Base-by-base conservation (phyloP, 805 yeast genomes). In the Tetrapisispora taiwanensis region DNA sequence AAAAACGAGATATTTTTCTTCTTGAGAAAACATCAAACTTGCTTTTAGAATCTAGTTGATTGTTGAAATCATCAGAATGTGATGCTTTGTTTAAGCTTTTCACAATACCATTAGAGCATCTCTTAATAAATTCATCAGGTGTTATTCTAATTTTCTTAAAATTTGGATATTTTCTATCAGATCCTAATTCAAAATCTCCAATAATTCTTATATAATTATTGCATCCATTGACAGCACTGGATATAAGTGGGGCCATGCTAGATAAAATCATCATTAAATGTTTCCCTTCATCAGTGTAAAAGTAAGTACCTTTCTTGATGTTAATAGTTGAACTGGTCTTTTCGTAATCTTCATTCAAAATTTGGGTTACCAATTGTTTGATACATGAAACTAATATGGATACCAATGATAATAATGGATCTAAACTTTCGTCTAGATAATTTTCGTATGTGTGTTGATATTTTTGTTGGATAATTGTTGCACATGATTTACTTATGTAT, bases 201-300 rank as follows among this genome's bases (percentile, higher is more conserved):
- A 79, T 73, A 17, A 76, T 56, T 9, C 74, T 69, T 27, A 81
- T 58, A 35, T 79, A 67, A 45, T 66, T 70, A 48, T 73, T 60
- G 43, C 81, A 78, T 9, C 77, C 74, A 1, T 62, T 54, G 18
- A 78, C 68, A 1, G 81, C 74, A 18, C 60, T 53, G 10, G 75
- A 58, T 20, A 79, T 76, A 1, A 78, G 66, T 39, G 71, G 69
- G 20, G 84, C 67, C 78, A 81, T 78, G 48, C 72, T 72, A 2
- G 84, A 71, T 1, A 82, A 74, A 36, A 76, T 72, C 30, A 73
- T 72, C 41, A 81, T 76, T 57, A 84, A 69, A 13, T 71, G 72
- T 41, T 79, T 79, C 17, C 90, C 90, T 58, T 83, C 88, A 35
- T 68, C 69, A 0, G 88, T 76, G 53, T 78, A 79, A 46, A 68